Conservation (phyloP, 2,329 filamentous ascomycete species). For the Teratosphaeria pseudoeucalypti region DNA sequence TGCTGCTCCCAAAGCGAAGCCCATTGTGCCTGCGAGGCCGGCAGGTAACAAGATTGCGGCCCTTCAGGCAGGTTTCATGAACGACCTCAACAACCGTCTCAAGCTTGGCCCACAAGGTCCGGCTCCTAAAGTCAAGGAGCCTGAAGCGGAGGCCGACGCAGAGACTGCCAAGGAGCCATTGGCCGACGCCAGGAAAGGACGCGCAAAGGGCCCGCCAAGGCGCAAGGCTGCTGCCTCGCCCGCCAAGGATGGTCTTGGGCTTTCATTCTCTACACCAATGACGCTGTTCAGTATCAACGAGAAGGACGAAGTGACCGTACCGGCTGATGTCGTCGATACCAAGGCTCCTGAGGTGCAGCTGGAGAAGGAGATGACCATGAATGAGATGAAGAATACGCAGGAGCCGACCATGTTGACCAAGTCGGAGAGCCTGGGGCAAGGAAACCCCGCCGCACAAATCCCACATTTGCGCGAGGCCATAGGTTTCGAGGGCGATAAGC, state of each 20-base stretch:
- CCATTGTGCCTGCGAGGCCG: slow-evolving; percentile 68
- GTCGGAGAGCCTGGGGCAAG: slow-evolving; percentile 3
- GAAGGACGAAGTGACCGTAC: slow-evolving; percentile 25
- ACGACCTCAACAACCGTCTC: slow-evolving; percentile 80
- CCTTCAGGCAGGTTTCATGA: slow-evolving; percentile 84
- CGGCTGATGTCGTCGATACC: slow-evolving; percentile 13
- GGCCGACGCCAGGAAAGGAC: slow-evolving; percentile 76
- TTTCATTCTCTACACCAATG: slow-evolving; percentile 29
- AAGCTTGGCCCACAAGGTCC: slow-evolving; percentile 68
- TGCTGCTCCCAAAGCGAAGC: slow-evolving; percentile 59
- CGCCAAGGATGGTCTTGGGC: slow-evolving; percentile 17
- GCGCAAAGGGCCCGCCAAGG: slow-evolving; percentile 77
- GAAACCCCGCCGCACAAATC: background rate
- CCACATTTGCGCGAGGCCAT: slow-evolving; percentile 5
- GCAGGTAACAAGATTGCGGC: slow-evolving; percentile 79
- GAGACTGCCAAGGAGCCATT: slow-evolving; percentile 61
- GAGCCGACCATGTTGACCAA: slow-evolving; percentile 10
- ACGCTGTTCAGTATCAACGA: slow-evolving; percentile 36
- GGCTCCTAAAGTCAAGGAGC: slow-evolving; percentile 60
- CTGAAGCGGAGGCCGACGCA: slow-evolving; percentile 42
- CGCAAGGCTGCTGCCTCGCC: slow-evolving; percentile 48
- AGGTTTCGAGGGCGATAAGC: slow-evolving; percentile 14
- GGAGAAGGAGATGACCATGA: slow-evolving; percentile 16
- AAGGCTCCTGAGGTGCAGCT: slow-evolving; percentile 9
- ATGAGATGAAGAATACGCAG: slow-evolving; percentile 16